Conservation (phyloP, 495 filamentous ascomycete species). For the Podospora didyma region DNA sequence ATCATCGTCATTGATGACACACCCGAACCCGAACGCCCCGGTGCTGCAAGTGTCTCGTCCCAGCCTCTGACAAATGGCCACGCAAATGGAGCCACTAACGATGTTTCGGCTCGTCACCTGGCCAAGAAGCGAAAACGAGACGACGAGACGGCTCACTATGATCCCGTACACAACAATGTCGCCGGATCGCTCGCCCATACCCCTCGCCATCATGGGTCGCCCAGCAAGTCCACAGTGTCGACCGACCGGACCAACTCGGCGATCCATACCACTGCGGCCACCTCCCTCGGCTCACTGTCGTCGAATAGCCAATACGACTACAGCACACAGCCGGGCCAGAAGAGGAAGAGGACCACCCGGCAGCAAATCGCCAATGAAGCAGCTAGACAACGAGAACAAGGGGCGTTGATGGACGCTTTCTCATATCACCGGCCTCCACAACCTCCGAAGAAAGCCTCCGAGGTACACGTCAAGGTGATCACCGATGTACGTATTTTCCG, state of each 20-base stretch:
- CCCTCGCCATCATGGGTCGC: conserved; percentile 39
- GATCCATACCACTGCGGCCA: conserved; percentile 82
- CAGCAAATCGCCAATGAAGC: conserved; percentile 77
- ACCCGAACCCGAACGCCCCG: conserved; percentile 55
- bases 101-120: conserved; percentile 26
- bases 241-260: conserved; percentile 84
- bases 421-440: conserved; percentile 80
- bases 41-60: conserved; percentile 23
- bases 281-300: conserved; percentile 70
- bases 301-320: conserved; percentile 60
- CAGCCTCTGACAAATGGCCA: conserved; percentile 28
- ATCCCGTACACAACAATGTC: conserved; percentile 40
- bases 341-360: conserved; percentile 79
- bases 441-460: conserved; percentile 85
- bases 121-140: conserved; percentile 51
- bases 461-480: conserved; percentile 79
- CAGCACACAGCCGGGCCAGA: conserved; percentile 61
- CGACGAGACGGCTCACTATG: conserved; percentile 39
- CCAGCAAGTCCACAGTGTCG: conserved; percentile 64
- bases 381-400: conserved; percentile 61
- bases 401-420: conserved; percentile 65
- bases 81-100: conserved; percentile 15
- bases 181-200: conserved; percentile 68
- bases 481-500: conserved; percentile 66
- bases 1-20: conserved; percentile 95